A percentile compares a stretch with the other conserved stretches of the same genome.
phyloP scores from a whole-genome alignment of 768 basidiomycete genomes.

The Russula sp. region DNA sequence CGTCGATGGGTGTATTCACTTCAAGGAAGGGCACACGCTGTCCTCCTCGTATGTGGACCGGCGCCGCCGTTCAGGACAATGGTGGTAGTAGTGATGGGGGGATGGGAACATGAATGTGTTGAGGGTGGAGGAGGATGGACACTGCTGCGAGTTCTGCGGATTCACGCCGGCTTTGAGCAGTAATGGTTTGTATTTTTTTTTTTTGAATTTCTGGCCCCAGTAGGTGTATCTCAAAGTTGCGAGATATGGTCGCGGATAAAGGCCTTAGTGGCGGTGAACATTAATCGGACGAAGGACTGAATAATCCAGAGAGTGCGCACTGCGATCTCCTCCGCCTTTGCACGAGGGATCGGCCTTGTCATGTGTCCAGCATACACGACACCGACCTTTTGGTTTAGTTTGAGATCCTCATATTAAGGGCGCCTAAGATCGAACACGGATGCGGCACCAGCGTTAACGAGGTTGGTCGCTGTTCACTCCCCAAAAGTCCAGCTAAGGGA shows the following conservation, averaged over 20 bases:
- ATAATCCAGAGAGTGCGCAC: slow-evolving; percentile 29
- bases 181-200: background rate
- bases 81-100: slow-evolving; percentile 19
- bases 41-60: slow-evolving; percentile 7
- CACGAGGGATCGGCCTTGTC: slow-evolving; percentile 30
- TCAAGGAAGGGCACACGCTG: slow-evolving; percentile 24
- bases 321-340: slow-evolving; percentile 39
- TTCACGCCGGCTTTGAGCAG: slow-evolving; percentile 41
- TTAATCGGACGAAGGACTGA: background rate
- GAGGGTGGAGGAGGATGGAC: slow-evolving; percentile 39
- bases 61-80: background rate
- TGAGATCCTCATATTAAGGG: slow-evolving; percentile 30
- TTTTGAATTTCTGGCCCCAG: slow-evolving; percentile 34
- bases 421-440: slow-evolving; percentile 36
- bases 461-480: slow-evolving; percentile 31
- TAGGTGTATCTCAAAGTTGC: too few species aligned
- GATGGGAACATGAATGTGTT: slow-evolving; percentile 38
- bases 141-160: slow-evolving; percentile 31
- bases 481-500: slow-evolving; percentile 11
- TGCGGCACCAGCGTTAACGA: slow-evolving; percentile 45
- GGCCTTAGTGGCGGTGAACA: slow-evolving; percentile 31
- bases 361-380: slow-evolving; percentile 37
- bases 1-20: slow-evolving; percentile 12
- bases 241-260: slow-evolving; percentile 43
- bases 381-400: slow-evolving; percentile 31